Base-by-base conservation (phyloP, 495 filamentous ascomycete species). In the Trichoderma gamsii region DNA sequence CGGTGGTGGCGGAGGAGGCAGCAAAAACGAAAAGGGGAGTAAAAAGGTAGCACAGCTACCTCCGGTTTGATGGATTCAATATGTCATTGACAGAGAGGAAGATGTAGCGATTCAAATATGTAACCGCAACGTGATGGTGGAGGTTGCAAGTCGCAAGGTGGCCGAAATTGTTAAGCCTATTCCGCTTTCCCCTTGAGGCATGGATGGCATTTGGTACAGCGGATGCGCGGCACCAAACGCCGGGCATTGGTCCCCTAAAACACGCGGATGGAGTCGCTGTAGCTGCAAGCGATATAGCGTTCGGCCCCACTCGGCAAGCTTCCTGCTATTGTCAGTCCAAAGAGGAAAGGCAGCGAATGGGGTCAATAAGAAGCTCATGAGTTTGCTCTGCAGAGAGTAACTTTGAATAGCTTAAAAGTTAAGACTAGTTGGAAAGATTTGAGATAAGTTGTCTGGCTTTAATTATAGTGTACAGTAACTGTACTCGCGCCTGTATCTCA, bases 201-300 rank as follows among this genome's bases (percentile, higher is more conserved):
- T 38, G 43, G 18, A 21, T 61, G 56, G 16, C 56, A 61, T 23
- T 9, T 32, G 27, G 27, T 2, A 11, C n/a, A 11, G 16, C 13
- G 43, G 43, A 46, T 46, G 43, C 51, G 51, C 51, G n/a, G 51
- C 51, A 11, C 18, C 1, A 56, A n/a, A 7, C 8, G 51, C 51
- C 51, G 51, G 51, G 51, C 51, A 11, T 23, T 15, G 56, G 56
- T 61, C 56, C 56, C 56, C 56, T 61, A 61, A 32, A 61, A 61
- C 12, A 16, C 25, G 56, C 23, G 56, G 0, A 46, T 21, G 27
- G n/a, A 23, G 23, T 18, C 56, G 56, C 56, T 61, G 56, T 61
- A 61, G 29, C 56, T 61, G 56, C 56, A 61, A 61, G 56, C 56
- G 56, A 61, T 61, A 61, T 61, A 61, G 56, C 56, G 56, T 61